Percentiles rank a stretch among this genome's conserved stretches.
phyloP scores from a whole-genome alignment of 2,329 filamentous ascomycete genomes.

The Venturia carpophila region DNA sequence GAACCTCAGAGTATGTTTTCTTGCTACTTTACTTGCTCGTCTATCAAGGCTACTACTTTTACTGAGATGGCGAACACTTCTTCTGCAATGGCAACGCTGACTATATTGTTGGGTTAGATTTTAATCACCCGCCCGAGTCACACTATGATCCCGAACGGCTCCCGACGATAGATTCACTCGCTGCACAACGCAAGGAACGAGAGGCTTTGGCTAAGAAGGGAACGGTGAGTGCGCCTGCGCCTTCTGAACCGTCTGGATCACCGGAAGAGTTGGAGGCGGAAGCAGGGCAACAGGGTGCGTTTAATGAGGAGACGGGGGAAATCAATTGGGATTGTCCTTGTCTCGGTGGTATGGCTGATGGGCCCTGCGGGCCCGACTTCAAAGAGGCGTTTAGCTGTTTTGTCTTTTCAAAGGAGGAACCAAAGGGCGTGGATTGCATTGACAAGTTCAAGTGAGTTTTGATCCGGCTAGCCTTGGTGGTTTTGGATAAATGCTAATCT shows the following conservation, averaged over 20 bases:
- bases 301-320: conserved; percentile 97
- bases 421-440: conserved; percentile 96
- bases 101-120: neutral
- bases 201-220: conserved; percentile 23
- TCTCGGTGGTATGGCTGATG: conserved; percentile 91
- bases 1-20: conserved; percentile 36
- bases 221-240: conserved; percentile 14
- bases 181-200: conserved; percentile 28
- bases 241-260: conserved; percentile 24
- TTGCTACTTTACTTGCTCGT: conserved; percentile 1
- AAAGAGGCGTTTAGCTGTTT: conserved; percentile 96
- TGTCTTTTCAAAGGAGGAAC: conserved; percentile 88
- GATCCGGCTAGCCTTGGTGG: conserved; percentile 10
- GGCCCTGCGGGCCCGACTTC: conserved; percentile 93
- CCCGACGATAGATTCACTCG: conserved; percentile 31
- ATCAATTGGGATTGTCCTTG: conserved; percentile 99
- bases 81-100: neutral
- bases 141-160: conserved; percentile 35
- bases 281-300: conserved; percentile 79
- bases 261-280: conserved; percentile 65
- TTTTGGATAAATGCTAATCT: neutral
- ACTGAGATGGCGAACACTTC: too few species aligned
- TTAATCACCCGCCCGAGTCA: conserved; percentile 34
- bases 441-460: conserved; percentile 84
- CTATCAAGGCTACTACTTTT: neutral